Conservation (phyloP, 2,329 filamentous ascomycete genomes). For the Zymoseptoria tritici region DNA sequence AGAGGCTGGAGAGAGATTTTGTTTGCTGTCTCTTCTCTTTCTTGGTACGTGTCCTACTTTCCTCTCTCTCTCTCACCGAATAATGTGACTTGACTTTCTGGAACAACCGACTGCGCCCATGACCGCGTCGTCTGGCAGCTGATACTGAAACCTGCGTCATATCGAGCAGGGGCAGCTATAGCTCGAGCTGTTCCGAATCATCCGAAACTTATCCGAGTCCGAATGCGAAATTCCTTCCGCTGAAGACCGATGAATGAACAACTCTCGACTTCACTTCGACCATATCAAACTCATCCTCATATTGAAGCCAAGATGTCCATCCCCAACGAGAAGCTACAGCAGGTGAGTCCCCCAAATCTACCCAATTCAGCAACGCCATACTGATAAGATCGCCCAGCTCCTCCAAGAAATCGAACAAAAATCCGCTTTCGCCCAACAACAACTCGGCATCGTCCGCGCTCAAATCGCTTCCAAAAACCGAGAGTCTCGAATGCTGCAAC, state of each 20-base stretch:
- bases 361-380: neutral
- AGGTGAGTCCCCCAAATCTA: slow-evolving; percentile 50
- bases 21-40: neutral
- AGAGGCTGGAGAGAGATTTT: slow-evolving; percentile 2
- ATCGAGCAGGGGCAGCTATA: neutral
- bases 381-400: slow-evolving; percentile 49
- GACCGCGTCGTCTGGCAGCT: too few species aligned
- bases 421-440: slow-evolving; percentile 80
- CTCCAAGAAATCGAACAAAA: slow-evolving; percentile 91
- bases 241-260: too few species aligned
- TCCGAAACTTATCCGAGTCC: neutral
- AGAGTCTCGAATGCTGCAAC: slow-evolving; percentile 78
- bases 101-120: too few species aligned
- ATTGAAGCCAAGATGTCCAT: slow-evolving; percentile 62
- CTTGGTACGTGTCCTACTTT: too few species aligned
- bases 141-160: neutral
- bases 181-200: neutral
- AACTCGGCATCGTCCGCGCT: slow-evolving; percentile 76
- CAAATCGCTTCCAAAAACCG: slow-evolving; percentile 81
- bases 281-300: neutral
- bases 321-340: slow-evolving; percentile 86
- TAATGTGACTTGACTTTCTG: too few species aligned
- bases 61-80: too few species aligned
- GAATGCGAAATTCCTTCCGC: too few species aligned
- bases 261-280: too few species aligned